phyloP scores from a whole-genome alignment of 495 filamentous ascomycete genomes.

The Tuber magnatum region DNA sequence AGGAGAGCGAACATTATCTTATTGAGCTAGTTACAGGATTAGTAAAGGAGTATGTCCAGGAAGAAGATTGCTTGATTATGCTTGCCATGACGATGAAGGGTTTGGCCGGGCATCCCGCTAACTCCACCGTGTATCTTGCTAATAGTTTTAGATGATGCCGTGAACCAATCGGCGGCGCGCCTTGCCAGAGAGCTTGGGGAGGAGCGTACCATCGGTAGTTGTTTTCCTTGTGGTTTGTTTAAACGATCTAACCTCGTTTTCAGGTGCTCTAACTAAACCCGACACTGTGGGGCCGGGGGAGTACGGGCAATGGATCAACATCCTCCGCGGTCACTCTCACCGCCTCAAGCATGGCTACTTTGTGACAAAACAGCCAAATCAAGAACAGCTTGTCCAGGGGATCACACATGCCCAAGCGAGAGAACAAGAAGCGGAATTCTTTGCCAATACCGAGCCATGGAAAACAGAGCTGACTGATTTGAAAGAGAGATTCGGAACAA shows the following conservation, averaged over 20 bases:
- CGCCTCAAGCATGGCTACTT: conserved; percentile 45
- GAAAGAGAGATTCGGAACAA: conserved; percentile 43
- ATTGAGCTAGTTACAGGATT: conserved; percentile 36
- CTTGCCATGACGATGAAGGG: conserved; percentile 42
- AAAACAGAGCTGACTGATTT: conserved; percentile 34
- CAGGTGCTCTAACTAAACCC: conserved; percentile 49
- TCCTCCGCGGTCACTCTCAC: conserved; percentile 43
- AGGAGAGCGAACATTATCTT: conserved; percentile 40
- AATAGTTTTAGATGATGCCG: conserved; percentile 35
- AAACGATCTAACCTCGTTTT: conserved; percentile 8
- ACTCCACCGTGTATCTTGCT: conserved; percentile 8
- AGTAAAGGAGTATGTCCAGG: conserved; percentile 38
- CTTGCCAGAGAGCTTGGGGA: conserved; percentile 36
- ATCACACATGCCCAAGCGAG: conserved; percentile 43
- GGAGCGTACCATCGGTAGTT: conserved; percentile 41
- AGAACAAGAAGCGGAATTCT: conserved; percentile 43
- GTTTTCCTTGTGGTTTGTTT: not conserved
- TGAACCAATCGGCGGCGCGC: conserved; percentile 41
- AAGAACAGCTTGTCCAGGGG: conserved; percentile 41
- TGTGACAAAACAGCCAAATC: conserved; percentile 47
- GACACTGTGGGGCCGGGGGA: conserved; percentile 43
- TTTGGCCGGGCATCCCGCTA: conserved; percentile 5
- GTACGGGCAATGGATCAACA: conserved; percentile 37
- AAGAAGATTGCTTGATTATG: conserved; percentile 40
- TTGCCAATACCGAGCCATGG: conserved; percentile 43